These are phyloP conservation scores for Trichoderma atroviride DNA, from an alignment of 2,329 filamentous ascomycete genomes.

Conservation along the genomic window DNA sequence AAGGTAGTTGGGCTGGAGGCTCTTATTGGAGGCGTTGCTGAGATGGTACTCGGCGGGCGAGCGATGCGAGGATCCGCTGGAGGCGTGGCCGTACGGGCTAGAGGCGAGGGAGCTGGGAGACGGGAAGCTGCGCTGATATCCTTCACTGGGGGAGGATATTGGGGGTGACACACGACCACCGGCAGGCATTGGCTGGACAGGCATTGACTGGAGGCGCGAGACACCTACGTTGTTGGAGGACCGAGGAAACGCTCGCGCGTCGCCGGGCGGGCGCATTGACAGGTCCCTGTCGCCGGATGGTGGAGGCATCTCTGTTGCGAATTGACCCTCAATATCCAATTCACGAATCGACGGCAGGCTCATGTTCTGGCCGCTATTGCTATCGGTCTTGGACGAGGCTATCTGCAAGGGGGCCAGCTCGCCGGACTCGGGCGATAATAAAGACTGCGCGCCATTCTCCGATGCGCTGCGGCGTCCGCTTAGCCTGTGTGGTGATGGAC, in stretches of 20 bases:
- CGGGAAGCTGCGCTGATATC: constrained; percentile 48
- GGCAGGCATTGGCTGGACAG: constrained; percentile 37
- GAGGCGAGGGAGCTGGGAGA: constrained; percentile 51
- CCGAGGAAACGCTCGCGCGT: constrained; percentile 35
- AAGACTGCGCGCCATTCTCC: constrained; percentile 28
- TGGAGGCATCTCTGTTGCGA: constrained; percentile 37
- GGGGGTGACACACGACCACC: constrained; percentile 47
- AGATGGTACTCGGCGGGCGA: constrained; percentile 48
- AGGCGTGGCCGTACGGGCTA: constrained; percentile 45
- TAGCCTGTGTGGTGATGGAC: constrained; percentile 3
- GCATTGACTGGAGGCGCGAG: constrained; percentile 38
- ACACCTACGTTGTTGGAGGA: constrained; percentile 43
- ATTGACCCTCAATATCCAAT: constrained; percentile 40
- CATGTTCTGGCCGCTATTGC: constrained; percentile 38
- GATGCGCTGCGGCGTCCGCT: constrained; percentile 28
- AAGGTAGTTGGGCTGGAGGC: constrained; percentile 48
- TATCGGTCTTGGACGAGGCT: constrained; percentile 41
- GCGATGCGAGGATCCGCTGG: constrained; percentile 41
- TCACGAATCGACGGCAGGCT: constrained; percentile 45
- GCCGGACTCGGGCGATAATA: constrained; percentile 34
- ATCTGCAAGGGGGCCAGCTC: constrained; percentile 45
- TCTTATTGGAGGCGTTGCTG: constrained; percentile 49
- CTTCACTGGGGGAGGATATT: constrained; percentile 51
- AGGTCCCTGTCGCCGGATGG: constrained; percentile 40
- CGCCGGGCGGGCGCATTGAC: constrained; percentile 32